Conservation (phyloP, 106 monocot species). For the Dendrobium nobile region DNA sequence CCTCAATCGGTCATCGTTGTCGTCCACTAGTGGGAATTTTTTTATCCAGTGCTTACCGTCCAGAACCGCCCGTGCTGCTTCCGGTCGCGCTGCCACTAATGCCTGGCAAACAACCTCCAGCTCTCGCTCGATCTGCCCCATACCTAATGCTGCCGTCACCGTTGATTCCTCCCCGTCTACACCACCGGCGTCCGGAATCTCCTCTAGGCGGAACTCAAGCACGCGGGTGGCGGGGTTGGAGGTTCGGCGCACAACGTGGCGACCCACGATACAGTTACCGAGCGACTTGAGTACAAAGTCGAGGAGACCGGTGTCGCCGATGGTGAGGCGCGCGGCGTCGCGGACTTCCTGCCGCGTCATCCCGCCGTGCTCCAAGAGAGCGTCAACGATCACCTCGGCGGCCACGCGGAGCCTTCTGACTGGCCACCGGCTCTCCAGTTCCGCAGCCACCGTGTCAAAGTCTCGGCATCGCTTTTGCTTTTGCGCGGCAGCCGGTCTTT, state of each 20-base stretch:
- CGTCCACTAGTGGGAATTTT: constrained; percentile 56
- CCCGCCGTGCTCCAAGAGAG: constrained; percentile 32
- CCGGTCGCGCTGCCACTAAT: constrained; percentile 20
- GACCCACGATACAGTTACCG: constrained; percentile 47
- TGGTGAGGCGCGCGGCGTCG: constrained; percentile 53
- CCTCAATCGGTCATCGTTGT: constrained; percentile 66
- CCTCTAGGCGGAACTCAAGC: constrained; percentile 72
- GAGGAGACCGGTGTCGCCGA: constrained; percentile 92
- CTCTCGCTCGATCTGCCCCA: constrained; percentile 35
- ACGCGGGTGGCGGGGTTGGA: constrained; percentile 59
- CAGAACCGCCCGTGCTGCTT: constrained; percentile 38
- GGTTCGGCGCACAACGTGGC: constrained; percentile 45
- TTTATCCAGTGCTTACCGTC: constrained; percentile 79
- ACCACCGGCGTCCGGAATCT: neutral
- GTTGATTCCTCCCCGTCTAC: neutral
- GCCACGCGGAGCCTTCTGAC: constrained; percentile 42
- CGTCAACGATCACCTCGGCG: constrained; percentile 68
- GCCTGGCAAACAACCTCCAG: constrained; percentile 31
- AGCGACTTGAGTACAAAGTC: constrained; percentile 93
- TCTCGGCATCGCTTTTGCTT: constrained; percentile 32
- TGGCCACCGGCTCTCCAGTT: constrained; percentile 70
- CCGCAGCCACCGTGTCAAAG: constrained; percentile 41
- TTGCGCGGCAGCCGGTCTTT: neutral
- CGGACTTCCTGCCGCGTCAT: constrained; percentile 90
- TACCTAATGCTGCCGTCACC: constrained; percentile 4